Conservation (phyloP, 2,329 filamentous ascomycete genomes). For the Alternaria brassicae region DNA sequence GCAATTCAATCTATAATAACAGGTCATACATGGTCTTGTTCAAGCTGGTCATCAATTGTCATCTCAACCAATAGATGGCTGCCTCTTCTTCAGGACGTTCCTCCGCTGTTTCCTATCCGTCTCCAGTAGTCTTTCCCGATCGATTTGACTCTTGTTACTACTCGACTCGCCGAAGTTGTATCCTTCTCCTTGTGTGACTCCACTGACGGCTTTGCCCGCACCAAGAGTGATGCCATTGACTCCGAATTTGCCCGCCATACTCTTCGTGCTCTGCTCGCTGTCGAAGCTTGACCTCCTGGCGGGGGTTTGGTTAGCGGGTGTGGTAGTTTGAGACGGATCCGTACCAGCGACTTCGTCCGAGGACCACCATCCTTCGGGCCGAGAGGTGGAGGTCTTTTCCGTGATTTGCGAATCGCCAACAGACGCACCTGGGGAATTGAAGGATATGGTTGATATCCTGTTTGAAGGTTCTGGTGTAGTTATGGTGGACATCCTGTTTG, state of each 20-base stretch:
- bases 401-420: constrained; percentile 40
- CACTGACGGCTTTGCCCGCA: constrained; percentile 42
- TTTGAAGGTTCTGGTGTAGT: not conserved
- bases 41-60: not conserved
- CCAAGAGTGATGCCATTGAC: constrained; percentile 46
- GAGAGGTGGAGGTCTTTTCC: constrained; percentile 37
- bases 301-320: constrained; percentile 21
- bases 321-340: constrained; percentile 31
- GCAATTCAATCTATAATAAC: not conserved
- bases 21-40: not conserved
- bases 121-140: constrained; percentile 6
- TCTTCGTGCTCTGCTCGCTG: constrained; percentile 35
- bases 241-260: constrained; percentile 35
- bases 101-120: constrained; percentile 9
- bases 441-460: constrained; percentile 18
- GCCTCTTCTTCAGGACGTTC: constrained; percentile 15
- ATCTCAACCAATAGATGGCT: constrained; percentile 3
- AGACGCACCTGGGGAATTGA: constrained; percentile 32
- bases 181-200: constrained; percentile 31
- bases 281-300: constrained; percentile 32
- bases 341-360: constrained; percentile 48
- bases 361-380: constrained; percentile 52
- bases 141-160: not conserved
- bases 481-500: constrained; percentile 15
- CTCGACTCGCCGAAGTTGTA: constrained; percentile 1